Base-by-base conservation (phyloP, 2,329 filamentous ascomycete species). In the Microthyrium microscopicum region DNA sequence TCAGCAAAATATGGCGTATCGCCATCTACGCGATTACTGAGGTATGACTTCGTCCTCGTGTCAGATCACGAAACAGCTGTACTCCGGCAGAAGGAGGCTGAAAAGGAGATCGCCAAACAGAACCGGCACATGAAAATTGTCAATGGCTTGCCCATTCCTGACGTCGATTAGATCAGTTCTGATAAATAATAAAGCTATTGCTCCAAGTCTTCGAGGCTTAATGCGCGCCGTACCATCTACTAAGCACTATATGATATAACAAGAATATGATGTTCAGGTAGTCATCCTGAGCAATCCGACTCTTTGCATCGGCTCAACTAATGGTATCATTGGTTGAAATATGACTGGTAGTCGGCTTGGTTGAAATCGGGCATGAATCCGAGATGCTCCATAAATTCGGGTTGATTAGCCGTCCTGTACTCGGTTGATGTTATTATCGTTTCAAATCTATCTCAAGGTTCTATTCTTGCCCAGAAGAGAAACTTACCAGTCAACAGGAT, bases 41-140 rank as follows among this genome's bases (percentile, higher is more conserved):
- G 60, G 33, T 77, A 83, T 43, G 76, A 87, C 43, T 91, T 91
- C 51, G 75, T 89, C 22, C 61, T 91, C 6, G 75, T 82, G 1
- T 72, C 71, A 0, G 66, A 82, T 39, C 58, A 73, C 39, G 77
- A 89, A 53, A 76, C 78, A 20, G 64, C 61, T 40, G 57, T 65
- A 39, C 50, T 89, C 51, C 65, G 77, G 34, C 72, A 80, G 45
- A 56, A 69, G 48, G 68, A 74, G 45, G 77, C 79, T 1, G 60
- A 66, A 43, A 64, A 74, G 43, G 80, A 78, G 1, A 59, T 87
- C 55, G 58, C 68, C 49, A 66, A 68, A 43, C 50, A 82, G n/a
- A n/a, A n/a, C n/a, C n/a, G n/a, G n/a, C n/a, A n/a, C n/a, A 70
- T 85, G 55, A 80, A 74, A 60, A 62, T 89, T 38, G 67, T 81